phyloP scores from a whole-genome alignment of 2,329 filamentous ascomycete species.

The Didymellaceae sp. region DNA sequence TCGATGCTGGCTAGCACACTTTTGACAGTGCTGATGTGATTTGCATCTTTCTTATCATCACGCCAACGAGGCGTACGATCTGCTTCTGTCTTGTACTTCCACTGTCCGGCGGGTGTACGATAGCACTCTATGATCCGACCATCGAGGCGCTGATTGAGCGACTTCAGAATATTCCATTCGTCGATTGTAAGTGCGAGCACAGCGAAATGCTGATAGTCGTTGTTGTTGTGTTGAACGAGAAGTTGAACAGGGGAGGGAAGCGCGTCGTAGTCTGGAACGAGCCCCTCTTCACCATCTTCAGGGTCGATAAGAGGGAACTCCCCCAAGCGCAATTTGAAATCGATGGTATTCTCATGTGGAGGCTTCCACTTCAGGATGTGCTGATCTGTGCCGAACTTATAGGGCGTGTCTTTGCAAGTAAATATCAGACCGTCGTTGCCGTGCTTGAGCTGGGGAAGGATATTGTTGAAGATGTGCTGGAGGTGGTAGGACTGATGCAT shows the following conservation, averaged over 20 bases:
- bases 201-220: slow-evolving; percentile 70
- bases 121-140: slow-evolving; percentile 90
- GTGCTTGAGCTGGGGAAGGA: slow-evolving; percentile 83
- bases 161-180: slow-evolving; percentile 87
- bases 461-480: slow-evolving; percentile 76
- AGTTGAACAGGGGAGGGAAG: slow-evolving; percentile 73
- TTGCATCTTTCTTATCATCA: slow-evolving; percentile 90
- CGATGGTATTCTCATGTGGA: slow-evolving; percentile 90
- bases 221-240: slow-evolving; percentile 70
- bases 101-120: slow-evolving; percentile 74
- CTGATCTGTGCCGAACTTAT: slow-evolving; percentile 87
- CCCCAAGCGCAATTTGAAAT: slow-evolving; percentile 79
- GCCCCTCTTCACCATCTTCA: slow-evolving; percentile 70
- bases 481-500: slow-evolving; percentile 90
- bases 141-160: slow-evolving; percentile 75
- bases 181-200: slow-evolving; percentile 70
- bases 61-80: slow-evolving; percentile 74
- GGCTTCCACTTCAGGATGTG: slow-evolving; percentile 99
- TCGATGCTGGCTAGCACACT: slow-evolving; percentile 90
- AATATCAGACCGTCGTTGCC: slow-evolving; percentile 98
- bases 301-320: slow-evolving; percentile 76
- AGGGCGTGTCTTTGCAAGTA: slow-evolving; percentile 87
- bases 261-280: slow-evolving; percentile 77
- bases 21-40: slow-evolving; percentile 82
- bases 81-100: slow-evolving; percentile 70